Evolutionary conservation across 495 filamentous ascomycete species (phyloP), one percentile per base, ranked within the genome.

Genomic region (Annulohypoxylon moriforme): DNA sequence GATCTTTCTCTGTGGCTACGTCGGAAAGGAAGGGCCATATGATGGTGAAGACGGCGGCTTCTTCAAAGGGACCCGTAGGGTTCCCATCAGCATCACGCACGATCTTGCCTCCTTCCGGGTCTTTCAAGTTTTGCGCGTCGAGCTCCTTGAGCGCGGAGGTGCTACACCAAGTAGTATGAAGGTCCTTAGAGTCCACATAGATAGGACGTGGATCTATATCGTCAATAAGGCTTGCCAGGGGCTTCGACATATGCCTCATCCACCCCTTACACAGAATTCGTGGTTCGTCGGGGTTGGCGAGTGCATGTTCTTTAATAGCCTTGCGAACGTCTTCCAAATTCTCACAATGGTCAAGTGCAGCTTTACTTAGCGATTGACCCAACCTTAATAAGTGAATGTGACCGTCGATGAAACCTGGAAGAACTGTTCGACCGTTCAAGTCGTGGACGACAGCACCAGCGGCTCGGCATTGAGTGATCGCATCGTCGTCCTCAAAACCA

Each of bases 401-500:
- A 1, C 84, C 86, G 71, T 91, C 89, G 55, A 90, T 85, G 74
- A 91, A 91, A 29, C 88, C 88, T 0, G 89, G 89, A 18, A 90
- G 79, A 8, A 91, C 76, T 16, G 85, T 84, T 20, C 77, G 78
- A 25, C 83, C 78, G 0, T 81, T 60, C 8, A 91, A 78, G 66
- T 89, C 82, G 61, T 73, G 76, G 53, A 79, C 72, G 4, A 56
- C 66, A 1, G 83, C 79, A 24, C 78, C 78, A n/a, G 73, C 40
- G 2, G 78, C 52, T 34, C 58, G 63, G 46, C 25, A 59, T 31
- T 47, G 44, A 2, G 52, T 46, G 44, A 72, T 72, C 31, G 40
- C 58, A 14, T 58, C 50, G 46, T 72, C 69, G 9, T 60, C 36
- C 27, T 67, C 59, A 7, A 64, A 72, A 36, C 69, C 69, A 38